Evolutionary conservation across 2,329 filamentous ascomycete species (phyloP).

Genomic region (Geosmithia flava): DNA sequence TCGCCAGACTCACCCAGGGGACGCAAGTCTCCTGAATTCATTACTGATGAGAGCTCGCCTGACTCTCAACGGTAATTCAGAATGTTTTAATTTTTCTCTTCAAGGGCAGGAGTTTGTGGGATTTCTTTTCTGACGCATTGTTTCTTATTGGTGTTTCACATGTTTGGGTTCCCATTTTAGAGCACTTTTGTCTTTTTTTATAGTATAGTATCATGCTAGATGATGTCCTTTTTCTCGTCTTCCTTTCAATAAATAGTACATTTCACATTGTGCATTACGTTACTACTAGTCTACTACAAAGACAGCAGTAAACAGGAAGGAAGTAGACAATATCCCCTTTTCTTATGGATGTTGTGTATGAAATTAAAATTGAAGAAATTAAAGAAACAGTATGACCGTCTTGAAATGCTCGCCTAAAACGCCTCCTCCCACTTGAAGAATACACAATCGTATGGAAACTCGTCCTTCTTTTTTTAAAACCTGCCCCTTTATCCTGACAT

Average conservation of each 20-base stretch:
- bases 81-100: no score
- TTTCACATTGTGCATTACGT: neutral
- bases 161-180: neutral
- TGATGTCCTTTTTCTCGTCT: neutral
- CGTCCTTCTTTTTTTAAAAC: neutral
- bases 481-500: neutral
- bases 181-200: no score
- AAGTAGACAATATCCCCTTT: neutral
- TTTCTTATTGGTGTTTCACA: no score
- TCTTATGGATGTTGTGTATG: neutral
- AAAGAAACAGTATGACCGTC: neutral
- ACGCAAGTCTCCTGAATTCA: slow-evolving; percentile 12
- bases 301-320: no score
- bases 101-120: neutral
- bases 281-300: neutral
- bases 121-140: neutral
- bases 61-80: slow-evolving; percentile 3
- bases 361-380: no score
- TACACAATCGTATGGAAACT: neutral
- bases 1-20: slow-evolving; percentile 6
- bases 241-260: neutral
- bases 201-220: neutral
- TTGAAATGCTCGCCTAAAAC: neutral
- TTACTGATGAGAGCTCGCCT: slow-evolving; percentile 15
- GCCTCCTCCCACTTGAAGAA: neutral